Conservation (phyloP, 139 green algal species). For the Eudorina sp. region DNA sequence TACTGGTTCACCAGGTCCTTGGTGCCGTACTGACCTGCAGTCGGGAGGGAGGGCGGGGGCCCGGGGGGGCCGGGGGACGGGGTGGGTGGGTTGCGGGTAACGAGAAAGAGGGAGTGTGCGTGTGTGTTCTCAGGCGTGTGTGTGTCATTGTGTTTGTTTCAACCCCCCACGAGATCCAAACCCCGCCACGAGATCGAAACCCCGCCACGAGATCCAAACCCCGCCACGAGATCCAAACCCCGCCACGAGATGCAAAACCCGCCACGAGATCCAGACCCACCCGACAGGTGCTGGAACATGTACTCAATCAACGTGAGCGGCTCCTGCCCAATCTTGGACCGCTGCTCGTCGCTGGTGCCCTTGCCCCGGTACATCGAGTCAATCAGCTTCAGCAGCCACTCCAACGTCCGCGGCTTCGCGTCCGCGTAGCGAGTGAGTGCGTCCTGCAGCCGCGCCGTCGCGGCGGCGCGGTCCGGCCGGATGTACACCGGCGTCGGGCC, state of each 20-base stretch:
- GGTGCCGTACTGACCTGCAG: constrained; percentile 58
- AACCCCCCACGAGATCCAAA: too few relatives aligned
- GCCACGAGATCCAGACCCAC: constrained; percentile 28
- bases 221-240: too few relatives aligned
- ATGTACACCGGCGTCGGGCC: constrained; percentile 33
- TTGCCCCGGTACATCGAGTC: constrained; percentile 63
- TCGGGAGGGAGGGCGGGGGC: too few relatives aligned
- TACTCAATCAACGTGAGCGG: constrained; percentile 60
- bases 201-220: too few relatives aligned
- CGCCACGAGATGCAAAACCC: too few relatives aligned
- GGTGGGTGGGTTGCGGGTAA: too few relatives aligned
- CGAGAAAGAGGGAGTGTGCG: too few relatives aligned
- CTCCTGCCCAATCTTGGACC: constrained; percentile 51
- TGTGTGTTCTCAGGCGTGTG: too few relatives aligned
- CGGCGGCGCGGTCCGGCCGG: constrained; percentile 27
- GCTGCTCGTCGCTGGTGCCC: constrained; percentile 49
- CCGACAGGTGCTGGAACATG: constrained; percentile 63
- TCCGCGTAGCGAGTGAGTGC: constrained; percentile 36
- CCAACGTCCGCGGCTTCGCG: constrained; percentile 48
- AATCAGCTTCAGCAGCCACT: constrained; percentile 61
- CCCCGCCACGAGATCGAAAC: too few relatives aligned
- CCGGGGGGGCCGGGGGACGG: too few relatives aligned
- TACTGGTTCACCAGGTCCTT: constrained; percentile 66
- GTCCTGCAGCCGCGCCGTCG: constrained; percentile 40
- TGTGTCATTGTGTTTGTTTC: too few relatives aligned